Percentiles rank a stretch among this genome's conserved stretches.
Conservation (phyloP, 2,329 filamentous ascomycete species). For the Colletotrichum noveboracense region DNA sequence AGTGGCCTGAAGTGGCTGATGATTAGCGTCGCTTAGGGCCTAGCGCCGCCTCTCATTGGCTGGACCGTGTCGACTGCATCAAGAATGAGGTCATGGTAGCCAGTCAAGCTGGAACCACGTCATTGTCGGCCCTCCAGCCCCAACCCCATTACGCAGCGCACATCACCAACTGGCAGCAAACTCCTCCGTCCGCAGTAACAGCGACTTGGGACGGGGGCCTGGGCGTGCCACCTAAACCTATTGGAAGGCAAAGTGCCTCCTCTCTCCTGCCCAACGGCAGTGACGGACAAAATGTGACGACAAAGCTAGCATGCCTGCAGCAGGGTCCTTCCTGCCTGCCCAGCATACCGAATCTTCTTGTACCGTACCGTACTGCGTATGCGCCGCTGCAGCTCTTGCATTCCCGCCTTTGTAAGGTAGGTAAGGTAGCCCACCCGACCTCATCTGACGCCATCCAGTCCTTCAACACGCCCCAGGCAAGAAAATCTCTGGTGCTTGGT, state of each 20-base stretch:
- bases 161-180: neutral
- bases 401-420: neutral
- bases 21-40: neutral
- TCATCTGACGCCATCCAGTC: constrained; percentile 17
- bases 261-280: neutral
- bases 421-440: neutral
- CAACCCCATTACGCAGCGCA: constrained; percentile 12
- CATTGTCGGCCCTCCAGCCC: constrained; percentile 9
- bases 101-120: constrained; percentile 16
- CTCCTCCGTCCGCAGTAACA: neutral
- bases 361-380: neutral
- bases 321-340: neutral
- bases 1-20: constrained; percentile 7
- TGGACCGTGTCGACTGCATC: neutral
- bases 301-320: neutral
- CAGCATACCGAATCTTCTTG: neutral
- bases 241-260: neutral
- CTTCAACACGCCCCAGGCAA: neutral
- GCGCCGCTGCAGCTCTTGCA: neutral
- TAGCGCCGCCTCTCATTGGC: neutral
- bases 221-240: neutral
- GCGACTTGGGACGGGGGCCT: neutral
- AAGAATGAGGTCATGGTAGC: constrained; percentile 9
- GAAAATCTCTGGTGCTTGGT: neutral
- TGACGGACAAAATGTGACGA: neutral